Conservation (phyloP, 2,329 filamentous ascomycete species). For the Hypoxylon sp. region DNA sequence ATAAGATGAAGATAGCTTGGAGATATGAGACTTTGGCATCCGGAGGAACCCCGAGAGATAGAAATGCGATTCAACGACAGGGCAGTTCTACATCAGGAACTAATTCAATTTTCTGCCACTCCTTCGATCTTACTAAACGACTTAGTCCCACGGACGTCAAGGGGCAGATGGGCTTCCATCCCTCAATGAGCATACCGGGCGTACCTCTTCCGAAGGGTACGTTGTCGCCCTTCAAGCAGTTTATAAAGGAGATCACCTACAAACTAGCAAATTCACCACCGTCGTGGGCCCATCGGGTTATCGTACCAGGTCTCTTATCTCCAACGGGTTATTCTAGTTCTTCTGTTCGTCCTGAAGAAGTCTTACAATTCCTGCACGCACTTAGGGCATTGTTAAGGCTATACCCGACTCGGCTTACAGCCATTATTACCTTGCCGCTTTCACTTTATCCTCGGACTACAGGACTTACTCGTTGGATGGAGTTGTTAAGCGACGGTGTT, state of each 20-base stretch:
- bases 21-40: slow-evolving; percentile 89
- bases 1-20: slow-evolving; percentile 99
- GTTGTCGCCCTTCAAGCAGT: slow-evolving; percentile 72
- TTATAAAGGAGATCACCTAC: slow-evolving; percentile 72
- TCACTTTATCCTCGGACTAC: slow-evolving; percentile 82
- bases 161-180: slow-evolving; percentile 69
- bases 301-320: slow-evolving; percentile 88
- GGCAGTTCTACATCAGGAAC: slow-evolving; percentile 39
- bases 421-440: slow-evolving; percentile 82
- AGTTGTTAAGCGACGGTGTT: slow-evolving; percentile 87
- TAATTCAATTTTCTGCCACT: slow-evolving; percentile 74
- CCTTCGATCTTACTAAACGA: slow-evolving; percentile 79
- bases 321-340: slow-evolving; percentile 85
- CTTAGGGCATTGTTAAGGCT: slow-evolving; percentile 81
- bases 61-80: slow-evolving; percentile 49
- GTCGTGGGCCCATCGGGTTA: slow-evolving; percentile 80
- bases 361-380: slow-evolving; percentile 85
- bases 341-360: slow-evolving; percentile 76
- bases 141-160: slow-evolving; percentile 66
- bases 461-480: slow-evolving; percentile 87
- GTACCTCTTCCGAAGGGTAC: slow-evolving; percentile 42
- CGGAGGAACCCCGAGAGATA: slow-evolving; percentile 71
- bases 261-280: slow-evolving; percentile 71
- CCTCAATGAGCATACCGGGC: slow-evolving; percentile 52
- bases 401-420: slow-evolving; percentile 75